Evolutionary conservation across 2,329 filamentous ascomycete genomes (phyloP).

Genomic region (Scedosporium dehoogii): DNA sequence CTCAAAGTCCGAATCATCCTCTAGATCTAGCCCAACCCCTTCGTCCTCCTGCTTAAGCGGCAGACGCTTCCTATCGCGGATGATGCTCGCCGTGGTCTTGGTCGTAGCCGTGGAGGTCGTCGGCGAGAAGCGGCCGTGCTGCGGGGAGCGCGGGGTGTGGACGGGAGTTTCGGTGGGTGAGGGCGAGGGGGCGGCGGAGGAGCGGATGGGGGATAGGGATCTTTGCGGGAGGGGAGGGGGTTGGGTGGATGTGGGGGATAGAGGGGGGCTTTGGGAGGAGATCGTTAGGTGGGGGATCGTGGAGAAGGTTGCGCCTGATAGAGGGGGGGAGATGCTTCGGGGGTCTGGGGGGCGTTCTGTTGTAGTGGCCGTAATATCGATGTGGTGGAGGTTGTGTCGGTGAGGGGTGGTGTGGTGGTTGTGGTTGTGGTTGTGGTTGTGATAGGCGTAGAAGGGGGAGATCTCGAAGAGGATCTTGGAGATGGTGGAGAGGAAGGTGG

Average conservation of each 20-base stretch:
- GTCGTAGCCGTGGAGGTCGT: neutral
- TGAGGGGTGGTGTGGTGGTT: neutral
- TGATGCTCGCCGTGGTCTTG: neutral
- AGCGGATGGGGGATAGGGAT: neutral
- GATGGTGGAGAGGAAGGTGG: conserved; percentile 42
- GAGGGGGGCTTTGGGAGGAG: neutral
- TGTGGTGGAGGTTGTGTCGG: neutral
- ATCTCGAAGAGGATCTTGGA: conserved; percentile 37
- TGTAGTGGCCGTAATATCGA: neutral
- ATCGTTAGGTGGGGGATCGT: neutral
- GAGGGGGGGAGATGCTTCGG: neutral
- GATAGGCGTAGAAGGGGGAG: conserved; percentile 14
- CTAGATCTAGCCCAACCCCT: conserved; percentile 6
- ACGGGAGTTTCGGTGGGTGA: neutral
- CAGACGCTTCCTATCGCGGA: neutral
- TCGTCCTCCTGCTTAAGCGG: conserved; percentile 4
- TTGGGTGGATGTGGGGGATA: neutral
- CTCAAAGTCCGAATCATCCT: conserved; percentile 11
- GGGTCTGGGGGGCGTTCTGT: neutral
- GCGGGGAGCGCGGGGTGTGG: neutral
- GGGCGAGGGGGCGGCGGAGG: neutral
- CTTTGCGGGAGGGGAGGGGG: neutral
- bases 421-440: neutral
- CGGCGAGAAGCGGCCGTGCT: neutral
- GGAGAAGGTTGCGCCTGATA: neutral